Percentiles rank a stretch among this genome's conserved stretches.
Evolutionary conservation across 805 yeast genomes (phyloP).

Genomic region (Candida mattraensis): DNA sequence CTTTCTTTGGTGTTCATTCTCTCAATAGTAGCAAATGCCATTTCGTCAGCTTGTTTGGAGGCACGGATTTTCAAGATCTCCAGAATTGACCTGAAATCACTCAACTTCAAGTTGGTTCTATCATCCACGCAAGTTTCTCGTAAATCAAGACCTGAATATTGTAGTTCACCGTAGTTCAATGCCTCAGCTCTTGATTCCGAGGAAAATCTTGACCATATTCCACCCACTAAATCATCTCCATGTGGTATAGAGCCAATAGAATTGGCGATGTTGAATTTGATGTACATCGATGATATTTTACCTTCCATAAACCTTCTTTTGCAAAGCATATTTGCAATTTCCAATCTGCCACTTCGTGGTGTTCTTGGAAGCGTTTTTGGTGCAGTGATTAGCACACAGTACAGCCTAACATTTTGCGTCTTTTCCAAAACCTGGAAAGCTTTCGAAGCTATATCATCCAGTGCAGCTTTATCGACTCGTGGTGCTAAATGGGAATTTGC

Average conservation of each 20-base stretch:
- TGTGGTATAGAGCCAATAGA: conserved; percentile 66
- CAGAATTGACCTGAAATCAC: conserved; percentile 68
- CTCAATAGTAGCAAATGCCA: conserved; percentile 59
- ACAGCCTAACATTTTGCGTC: conserved; percentile 73
- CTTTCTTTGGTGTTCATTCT: conserved; percentile 44
- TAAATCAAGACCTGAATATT: conserved; percentile 78
- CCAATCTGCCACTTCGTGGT: conserved; percentile 79
- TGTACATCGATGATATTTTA: conserved; percentile 71
- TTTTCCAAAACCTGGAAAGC: conserved; percentile 47
- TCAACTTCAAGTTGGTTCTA: conserved; percentile 69
- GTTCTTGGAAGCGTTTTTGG: conserved; percentile 84
- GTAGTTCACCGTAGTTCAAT: conserved; percentile 64
- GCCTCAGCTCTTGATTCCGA: conserved; percentile 64
- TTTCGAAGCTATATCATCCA: conserved; percentile 50
- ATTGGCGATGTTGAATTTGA: conserved; percentile 69
- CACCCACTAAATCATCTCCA: conserved; percentile 76
- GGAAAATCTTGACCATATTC: conserved; percentile 79
- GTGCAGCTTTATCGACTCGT: conserved; percentile 35
- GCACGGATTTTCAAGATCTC: conserved; percentile 82
- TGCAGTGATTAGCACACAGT: conserved; percentile 78
- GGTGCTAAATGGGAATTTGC: conserved; percentile 5
- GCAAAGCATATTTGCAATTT: conserved; percentile 88
- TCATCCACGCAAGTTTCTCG: conserved; percentile 77
- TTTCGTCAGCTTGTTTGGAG: conserved; percentile 68
- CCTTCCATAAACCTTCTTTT: conserved; percentile 78